These are phyloP conservation scores for Mycena sanguinolenta DNA, from an alignment of 768 basidiomycete genomes.

Conservation along the genomic window DNA sequence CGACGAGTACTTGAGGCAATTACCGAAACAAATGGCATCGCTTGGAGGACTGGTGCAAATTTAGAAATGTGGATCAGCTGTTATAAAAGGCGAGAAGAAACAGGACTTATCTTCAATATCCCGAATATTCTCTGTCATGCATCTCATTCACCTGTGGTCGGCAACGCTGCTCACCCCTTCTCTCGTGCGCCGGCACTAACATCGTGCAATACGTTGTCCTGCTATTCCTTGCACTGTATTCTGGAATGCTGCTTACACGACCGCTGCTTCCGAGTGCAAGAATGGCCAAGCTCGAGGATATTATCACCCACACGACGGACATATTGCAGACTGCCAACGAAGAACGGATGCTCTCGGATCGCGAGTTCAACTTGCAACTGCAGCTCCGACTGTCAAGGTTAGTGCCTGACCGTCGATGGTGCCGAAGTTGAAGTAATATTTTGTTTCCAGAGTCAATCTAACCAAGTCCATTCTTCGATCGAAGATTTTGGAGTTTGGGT, in stretches of 20 bases:
- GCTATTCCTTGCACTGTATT: not conserved
- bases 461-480: conserved; percentile 19
- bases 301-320: conserved; percentile 6
- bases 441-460: conserved; percentile 1
- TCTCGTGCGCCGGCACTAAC: not conserved
- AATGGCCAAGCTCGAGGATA: conserved; percentile 6
- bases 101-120: not conserved
- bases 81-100: conserved; percentile 6
- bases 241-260: not conserved
- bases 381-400: conserved; percentile 22
- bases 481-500: not conserved
- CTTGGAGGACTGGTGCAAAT: too few species aligned
- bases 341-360: conserved; percentile 19
- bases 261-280: conserved; percentile 26
- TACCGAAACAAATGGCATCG: too few species aligned
- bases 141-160: conserved; percentile 7
- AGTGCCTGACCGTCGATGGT: not conserved
- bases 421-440: not conserved
- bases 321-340: conserved; percentile 15
- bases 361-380: conserved; percentile 15
- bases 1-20: too few species aligned
- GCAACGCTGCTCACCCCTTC: not conserved
- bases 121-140: not conserved
- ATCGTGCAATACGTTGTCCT: conserved; percentile 17
- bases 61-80: not conserved